phyloP scores from a whole-genome alignment of 495 filamentous ascomycete species.

The Rusavskia elegans region DNA sequence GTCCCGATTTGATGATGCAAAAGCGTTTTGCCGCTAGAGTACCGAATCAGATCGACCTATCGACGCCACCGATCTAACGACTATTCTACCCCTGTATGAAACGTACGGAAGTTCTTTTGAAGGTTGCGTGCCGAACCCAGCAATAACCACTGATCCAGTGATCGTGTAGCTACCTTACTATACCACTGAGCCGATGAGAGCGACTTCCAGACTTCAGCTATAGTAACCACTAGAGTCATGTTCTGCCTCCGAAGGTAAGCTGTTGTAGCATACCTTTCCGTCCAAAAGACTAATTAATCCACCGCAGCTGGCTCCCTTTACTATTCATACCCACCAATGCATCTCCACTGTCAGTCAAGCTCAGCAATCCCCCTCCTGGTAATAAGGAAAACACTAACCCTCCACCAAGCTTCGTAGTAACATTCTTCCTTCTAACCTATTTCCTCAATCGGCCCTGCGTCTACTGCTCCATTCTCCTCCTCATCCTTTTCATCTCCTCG shows the following conservation, averaged over 20 bases:
- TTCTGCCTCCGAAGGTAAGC: slow-evolving; percentile 70
- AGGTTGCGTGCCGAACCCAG: too few species aligned
- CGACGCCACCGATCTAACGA: background rate
- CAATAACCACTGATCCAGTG: too few species aligned
- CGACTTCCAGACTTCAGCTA: too few species aligned
- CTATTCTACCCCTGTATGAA: too few species aligned
- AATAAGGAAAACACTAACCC: slow-evolving; percentile 36
- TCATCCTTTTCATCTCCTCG: slow-evolving; percentile 76
- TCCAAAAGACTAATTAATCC: background rate
- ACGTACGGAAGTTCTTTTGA: too few species aligned
- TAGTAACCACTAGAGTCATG: slow-evolving; percentile 27
- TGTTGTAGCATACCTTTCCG: background rate
- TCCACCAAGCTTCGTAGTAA: slow-evolving; percentile 71
- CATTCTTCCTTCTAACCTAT: slow-evolving; percentile 82
- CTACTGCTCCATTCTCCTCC: slow-evolving; percentile 77
- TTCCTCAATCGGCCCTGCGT: slow-evolving; percentile 79
- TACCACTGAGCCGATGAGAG: too few species aligned
- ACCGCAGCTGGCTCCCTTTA: slow-evolving; percentile 49
- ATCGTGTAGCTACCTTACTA: too few species aligned
- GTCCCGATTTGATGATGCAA: background rate
- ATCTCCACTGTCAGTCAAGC: slow-evolving; percentile 26
- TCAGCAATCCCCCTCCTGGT: slow-evolving; percentile 25
- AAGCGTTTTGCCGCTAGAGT: too few species aligned
- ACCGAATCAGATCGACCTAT: too few species aligned
- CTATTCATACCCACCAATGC: slow-evolving; percentile 57